Base-by-base conservation (phyloP, 164 flowering plant genomes). In the Pachysandra terminalis region DNA sequence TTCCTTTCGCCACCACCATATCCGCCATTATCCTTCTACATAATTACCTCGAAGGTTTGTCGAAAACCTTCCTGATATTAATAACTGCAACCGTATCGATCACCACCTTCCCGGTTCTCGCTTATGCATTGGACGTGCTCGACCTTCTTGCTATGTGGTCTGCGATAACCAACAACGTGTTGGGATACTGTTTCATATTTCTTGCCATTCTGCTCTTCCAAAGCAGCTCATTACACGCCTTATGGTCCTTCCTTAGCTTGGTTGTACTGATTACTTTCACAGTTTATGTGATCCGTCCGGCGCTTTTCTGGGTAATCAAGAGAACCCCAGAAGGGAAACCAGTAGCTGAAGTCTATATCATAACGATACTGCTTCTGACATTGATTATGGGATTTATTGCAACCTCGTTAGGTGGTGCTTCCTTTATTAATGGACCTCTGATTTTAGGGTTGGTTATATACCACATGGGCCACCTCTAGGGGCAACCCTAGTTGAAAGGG, bases 401-500 rank as follows among this genome's bases (percentile, higher is more conserved):
- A 0, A 92, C 86, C 67, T 37, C 76, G 51, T 67, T 80, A 5
- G n/a, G n/a, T 8, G 93, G 95, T 0, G 40, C 79, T 0, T 84
- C 82, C 19, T 68, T 87, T 19, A 80, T 61, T 0, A 78, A 79
- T 45, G 95, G 91, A 0, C 81, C 96, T 0, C 24, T 85, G 16
- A 77, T 86, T 83, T 41, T 86, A 0, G 97, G 97, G 0, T 26
- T 91, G 27, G 84, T 75, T 0, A 75, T n/a, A n/a, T 91, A 0
- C 97, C 96, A 0, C 85, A 85, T 51, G 95, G 97, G 6, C 97
- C 97, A 0, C 91, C 96, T 0, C 65, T 91, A 7, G 91, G 95
- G 2, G 49, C 91, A 8, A 79, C 85, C 3, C 65, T 91, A 4
- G 87, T 85, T 41, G 82, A 84, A 56, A 83, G 77, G 77, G 68